A percentile compares a stretch with the other conserved stretches of the same genome.
Evolutionary conservation across 1,284 basidiomycete genomes (phyloP).

Genomic region (Spongiforma sp.): DNA sequence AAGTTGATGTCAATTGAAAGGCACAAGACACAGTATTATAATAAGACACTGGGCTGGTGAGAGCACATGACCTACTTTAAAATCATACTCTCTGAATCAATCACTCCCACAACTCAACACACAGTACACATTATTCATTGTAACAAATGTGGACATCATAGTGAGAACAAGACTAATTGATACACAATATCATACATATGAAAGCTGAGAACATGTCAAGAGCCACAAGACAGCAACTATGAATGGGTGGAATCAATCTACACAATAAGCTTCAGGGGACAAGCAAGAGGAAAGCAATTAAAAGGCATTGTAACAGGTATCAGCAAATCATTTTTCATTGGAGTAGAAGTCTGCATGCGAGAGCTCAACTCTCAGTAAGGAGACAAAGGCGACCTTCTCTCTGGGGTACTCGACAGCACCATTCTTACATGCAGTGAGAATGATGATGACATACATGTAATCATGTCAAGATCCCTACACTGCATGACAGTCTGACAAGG

Average conservation of each 20-base stretch:
- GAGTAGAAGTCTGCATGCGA: not conserved
- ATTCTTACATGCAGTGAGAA: constrained; percentile 10
- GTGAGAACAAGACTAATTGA: too few species aligned
- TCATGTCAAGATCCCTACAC: constrained; percentile 7
- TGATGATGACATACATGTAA: not conserved
- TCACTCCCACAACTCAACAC: too few species aligned
- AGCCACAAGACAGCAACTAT: constrained; percentile 15
- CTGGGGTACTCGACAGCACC: constrained; percentile 18
- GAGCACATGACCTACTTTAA: too few species aligned
- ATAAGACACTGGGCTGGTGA: too few species aligned
- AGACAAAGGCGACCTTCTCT: constrained; percentile 35
- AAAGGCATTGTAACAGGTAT: constrained; percentile 1
- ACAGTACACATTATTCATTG: too few species aligned
- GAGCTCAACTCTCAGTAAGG: constrained; percentile 28
- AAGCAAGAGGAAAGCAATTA: constrained; percentile 20
- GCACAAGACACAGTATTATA: too few species aligned
- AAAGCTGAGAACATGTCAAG: too few species aligned
- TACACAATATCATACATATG: too few species aligned
- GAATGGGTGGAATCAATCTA: constrained; percentile 36
- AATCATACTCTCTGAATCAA: too few species aligned
- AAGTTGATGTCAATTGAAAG: too few species aligned
- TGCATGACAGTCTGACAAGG: constrained; percentile 8
- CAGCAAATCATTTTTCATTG: not conserved
- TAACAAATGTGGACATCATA: too few species aligned
- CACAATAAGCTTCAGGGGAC: constrained; percentile 4